phyloP scores from a whole-genome alignment of 2,329 filamentous ascomycete species.

The Rachicladosporium sp. region DNA sequence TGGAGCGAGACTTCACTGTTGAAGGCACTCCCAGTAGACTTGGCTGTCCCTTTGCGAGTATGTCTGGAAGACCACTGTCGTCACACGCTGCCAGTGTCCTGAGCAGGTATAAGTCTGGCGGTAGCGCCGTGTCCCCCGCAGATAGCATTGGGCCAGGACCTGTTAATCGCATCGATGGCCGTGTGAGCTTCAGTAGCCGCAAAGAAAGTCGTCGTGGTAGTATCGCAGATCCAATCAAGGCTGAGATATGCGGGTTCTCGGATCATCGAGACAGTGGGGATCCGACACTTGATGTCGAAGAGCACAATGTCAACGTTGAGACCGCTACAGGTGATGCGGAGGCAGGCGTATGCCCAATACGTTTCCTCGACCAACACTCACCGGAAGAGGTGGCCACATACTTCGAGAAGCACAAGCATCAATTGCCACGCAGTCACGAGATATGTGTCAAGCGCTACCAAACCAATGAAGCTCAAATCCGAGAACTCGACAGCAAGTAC shows the following conservation, averaged over 20 bases:
- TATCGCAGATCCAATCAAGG: conserved; percentile 24
- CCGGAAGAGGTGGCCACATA: conserved; percentile 89
- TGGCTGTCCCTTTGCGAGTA: conserved; percentile 64
- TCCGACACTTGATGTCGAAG: not conserved
- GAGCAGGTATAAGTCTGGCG: conserved; percentile 22
- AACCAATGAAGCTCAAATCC: conserved; percentile 71
- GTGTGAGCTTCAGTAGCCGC: conserved; percentile 29
- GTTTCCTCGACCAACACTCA: conserved; percentile 81
- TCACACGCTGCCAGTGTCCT: conserved; percentile 28
- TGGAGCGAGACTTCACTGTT: conserved; percentile 87
- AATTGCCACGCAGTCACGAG: conserved; percentile 85
- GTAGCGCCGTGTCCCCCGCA: conserved; percentile 9
- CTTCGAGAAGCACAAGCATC: conserved; percentile 90
- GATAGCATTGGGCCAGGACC: conserved; percentile 11
- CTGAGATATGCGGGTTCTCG: conserved; percentile 24
- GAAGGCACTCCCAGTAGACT: conserved; percentile 68
- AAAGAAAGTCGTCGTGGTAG: conserved; percentile 18
- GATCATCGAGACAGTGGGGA: conserved; percentile 11
- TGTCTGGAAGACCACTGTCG: conserved; percentile 29
- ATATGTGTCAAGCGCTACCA: conserved; percentile 85
- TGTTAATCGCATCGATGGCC: conserved; percentile 25
- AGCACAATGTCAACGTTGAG: not conserved
- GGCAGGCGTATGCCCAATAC: conserved; percentile 71
- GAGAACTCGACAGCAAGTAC: conserved; percentile 86
- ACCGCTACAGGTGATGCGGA: conserved; percentile 11